Conservation (phyloP, 768 basidiomycete genomes). For the Mycena albidolilacea region DNA sequence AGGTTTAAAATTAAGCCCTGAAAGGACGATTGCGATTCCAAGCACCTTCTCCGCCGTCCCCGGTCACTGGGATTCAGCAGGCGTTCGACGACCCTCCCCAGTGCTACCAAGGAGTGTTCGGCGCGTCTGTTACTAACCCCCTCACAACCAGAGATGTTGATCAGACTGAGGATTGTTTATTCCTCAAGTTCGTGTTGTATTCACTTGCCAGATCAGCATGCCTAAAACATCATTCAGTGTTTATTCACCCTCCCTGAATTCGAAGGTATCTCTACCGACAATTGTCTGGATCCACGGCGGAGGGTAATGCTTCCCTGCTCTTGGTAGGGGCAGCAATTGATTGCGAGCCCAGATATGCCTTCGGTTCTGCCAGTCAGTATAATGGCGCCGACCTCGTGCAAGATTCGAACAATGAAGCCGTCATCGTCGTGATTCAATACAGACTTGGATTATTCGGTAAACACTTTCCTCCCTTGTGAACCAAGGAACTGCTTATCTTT, state of each 20-base stretch:
- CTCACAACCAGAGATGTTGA: slow-evolving; percentile 23
- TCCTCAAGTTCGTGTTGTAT: slow-evolving; percentile 45
- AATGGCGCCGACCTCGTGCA: slow-evolving; percentile 33
- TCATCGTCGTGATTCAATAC: slow-evolving; percentile 24
- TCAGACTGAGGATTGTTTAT: slow-evolving; percentile 49
- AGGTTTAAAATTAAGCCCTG: background rate
- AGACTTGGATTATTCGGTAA: background rate
- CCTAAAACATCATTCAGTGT: slow-evolving; percentile 18
- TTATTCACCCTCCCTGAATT: slow-evolving; percentile 22
- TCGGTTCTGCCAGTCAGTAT: slow-evolving; percentile 25
- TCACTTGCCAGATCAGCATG: background rate
- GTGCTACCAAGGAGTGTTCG: slow-evolving; percentile 24
- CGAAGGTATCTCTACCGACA: slow-evolving; percentile 21
- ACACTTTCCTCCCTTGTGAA: background rate
- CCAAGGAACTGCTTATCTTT: background rate
- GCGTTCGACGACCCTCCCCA: slow-evolving; percentile 16
- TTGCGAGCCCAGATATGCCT: slow-evolving; percentile 8
- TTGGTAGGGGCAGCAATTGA: background rate
- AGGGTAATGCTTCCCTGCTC: slow-evolving; percentile 13
- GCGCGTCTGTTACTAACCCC: slow-evolving; percentile 11
- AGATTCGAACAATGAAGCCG: slow-evolving; percentile 30
- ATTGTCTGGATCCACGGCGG: slow-evolving; percentile 43
- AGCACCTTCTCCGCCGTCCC: slow-evolving; percentile 18
- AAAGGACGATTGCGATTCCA: slow-evolving; percentile 27
- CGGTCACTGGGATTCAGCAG: slow-evolving; percentile 8